A percentile compares a stretch with the other conserved stretches of the same genome.
Evolutionary conservation across 495 filamentous ascomycete genomes (phyloP).

Genomic region (Penicillium soppii): DNA sequence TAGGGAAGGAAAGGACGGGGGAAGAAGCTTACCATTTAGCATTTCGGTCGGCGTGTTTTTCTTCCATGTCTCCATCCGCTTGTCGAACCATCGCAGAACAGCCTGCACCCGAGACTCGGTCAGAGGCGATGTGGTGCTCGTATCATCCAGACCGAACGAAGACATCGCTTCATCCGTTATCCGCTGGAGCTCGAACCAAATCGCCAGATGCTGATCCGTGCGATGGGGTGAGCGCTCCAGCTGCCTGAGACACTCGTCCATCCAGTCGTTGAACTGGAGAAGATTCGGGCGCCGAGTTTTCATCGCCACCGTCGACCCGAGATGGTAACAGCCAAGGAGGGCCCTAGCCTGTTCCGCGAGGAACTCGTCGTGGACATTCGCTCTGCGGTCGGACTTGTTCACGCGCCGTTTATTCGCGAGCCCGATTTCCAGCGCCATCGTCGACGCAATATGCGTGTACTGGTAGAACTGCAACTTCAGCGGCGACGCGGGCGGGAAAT

Average conservation of each 20-base stretch:
- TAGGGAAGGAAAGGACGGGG: constrained; percentile 21
- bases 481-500: constrained; percentile 47
- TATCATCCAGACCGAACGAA: constrained; percentile 52
- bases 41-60: constrained; percentile 37
- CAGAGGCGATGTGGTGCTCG: constrained; percentile 37
- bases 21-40: constrained; percentile 33
- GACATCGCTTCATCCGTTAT: constrained; percentile 50
- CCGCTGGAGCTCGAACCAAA: constrained; percentile 45
- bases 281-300: constrained; percentile 50
- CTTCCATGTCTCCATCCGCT: constrained; percentile 45
- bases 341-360: constrained; percentile 45
- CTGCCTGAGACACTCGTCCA: constrained; percentile 44
- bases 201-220: constrained; percentile 41
- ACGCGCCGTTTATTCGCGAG: constrained; percentile 37
- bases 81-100: constrained; percentile 49
- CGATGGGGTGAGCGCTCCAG: constrained; percentile 37
- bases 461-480: constrained; percentile 53
- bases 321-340: constrained; percentile 47
- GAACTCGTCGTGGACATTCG: constrained; percentile 30
- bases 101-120: constrained; percentile 47
- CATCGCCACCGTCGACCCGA: constrained; percentile 50
- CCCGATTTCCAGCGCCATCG: constrained; percentile 55
- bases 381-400: constrained; percentile 22
- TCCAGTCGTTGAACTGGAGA: constrained; percentile 50
- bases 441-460: constrained; percentile 54